A percentile compares a stretch with the other conserved stretches of the same genome.
Conservation (phyloP, 2,329 filamentous ascomycete genomes). For the Corynespora cassiicola region DNA sequence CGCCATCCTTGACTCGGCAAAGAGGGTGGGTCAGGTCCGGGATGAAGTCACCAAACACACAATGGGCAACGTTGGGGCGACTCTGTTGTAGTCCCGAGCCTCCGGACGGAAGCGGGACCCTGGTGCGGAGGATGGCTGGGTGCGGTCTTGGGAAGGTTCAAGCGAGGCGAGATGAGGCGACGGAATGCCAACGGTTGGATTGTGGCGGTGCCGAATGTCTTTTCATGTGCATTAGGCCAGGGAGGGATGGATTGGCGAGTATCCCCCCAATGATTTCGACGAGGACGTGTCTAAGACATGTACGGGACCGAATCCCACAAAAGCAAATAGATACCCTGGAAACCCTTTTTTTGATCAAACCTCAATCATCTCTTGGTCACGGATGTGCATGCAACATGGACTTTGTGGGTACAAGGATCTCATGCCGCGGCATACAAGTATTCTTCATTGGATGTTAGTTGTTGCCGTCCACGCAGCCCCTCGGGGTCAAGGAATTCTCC, state of each 20-base stretch:
- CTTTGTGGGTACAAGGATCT: not conserved
- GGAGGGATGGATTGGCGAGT: not conserved
- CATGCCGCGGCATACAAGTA: too few relatives aligned
- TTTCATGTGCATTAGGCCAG: too few relatives aligned
- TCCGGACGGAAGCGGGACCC: not conserved
- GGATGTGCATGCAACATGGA: not conserved
- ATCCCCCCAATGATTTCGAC: not conserved
- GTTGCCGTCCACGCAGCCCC: too few relatives aligned
- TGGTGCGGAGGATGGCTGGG: not conserved
- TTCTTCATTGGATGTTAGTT: too few relatives aligned
- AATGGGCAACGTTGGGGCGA: conserved; percentile 39
- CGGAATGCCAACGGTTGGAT: too few relatives aligned
- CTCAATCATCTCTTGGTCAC: too few relatives aligned
- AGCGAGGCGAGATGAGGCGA: too few relatives aligned
- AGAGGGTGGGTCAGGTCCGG: conserved; percentile 54
- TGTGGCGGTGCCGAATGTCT: too few relatives aligned
- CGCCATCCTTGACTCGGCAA: conserved; percentile 56
- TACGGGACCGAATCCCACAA: not conserved
- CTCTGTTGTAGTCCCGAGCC: conserved; percentile 29
- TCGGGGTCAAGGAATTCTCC: too few relatives aligned
- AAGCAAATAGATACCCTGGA: conserved; percentile 9
- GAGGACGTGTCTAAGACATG: not conserved
- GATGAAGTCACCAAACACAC: conserved; percentile 55
- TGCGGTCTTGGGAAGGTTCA: not conserved
- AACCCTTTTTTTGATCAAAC: not conserved